phyloP scores from a whole-genome alignment of 2,329 filamentous ascomycete genomes.

The Nannizzia gypsea region DNA sequence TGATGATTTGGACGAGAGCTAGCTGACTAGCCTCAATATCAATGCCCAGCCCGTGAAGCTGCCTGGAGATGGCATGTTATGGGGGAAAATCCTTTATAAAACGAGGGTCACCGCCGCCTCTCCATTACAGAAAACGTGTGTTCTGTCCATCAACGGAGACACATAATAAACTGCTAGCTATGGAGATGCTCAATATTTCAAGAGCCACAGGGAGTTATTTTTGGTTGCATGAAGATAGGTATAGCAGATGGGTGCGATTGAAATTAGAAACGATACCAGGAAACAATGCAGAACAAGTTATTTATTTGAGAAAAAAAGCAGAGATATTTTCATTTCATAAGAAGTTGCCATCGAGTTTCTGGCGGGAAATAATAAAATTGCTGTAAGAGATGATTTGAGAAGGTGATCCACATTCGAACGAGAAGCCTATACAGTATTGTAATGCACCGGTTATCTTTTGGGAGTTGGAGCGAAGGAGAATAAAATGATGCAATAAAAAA shows the following conservation, averaged over 20 bases:
- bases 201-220: background rate
- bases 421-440: constrained; percentile 5
- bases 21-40: no score
- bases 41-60: no score
- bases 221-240: background rate
- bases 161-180: no score
- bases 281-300: background rate
- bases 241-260: background rate
- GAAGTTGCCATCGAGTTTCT: background rate
- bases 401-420: constrained; percentile 1
- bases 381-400: background rate
- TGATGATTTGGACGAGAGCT: no score
- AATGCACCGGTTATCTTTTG: constrained; percentile 3
- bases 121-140: background rate
- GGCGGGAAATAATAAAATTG: background rate
- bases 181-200: no score
- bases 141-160: background rate
- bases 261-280: background rate
- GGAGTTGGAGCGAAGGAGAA: background rate
- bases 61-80: background rate
- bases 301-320: constrained; percentile 4
- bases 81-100: background rate
- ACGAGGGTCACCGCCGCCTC: no score
- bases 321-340: constrained; percentile 2
- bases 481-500: background rate